Base-by-base conservation (phyloP, 768 basidiomycete genomes). In the Calocybe gangraenosa region DNA sequence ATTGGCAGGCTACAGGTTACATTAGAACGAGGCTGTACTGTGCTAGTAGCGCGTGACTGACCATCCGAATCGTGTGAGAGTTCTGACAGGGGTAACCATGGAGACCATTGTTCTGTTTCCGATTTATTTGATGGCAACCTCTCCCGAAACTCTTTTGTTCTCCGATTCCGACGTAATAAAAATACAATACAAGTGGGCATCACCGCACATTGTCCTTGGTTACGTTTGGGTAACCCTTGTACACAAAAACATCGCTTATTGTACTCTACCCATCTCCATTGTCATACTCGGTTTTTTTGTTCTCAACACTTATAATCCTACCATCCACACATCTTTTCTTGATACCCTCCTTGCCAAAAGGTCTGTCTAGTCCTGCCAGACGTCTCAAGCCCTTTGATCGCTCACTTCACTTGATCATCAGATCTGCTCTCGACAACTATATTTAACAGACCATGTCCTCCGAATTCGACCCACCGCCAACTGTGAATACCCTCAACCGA, bases 401-500 rank as follows among this genome's bases (percentile, higher is more conserved):
- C 48, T 38, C 41, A 20, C 32, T 21, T 28, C 18, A 23, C 40
- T 37, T 48, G 34, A 30, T 41, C 33, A 11, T 3, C 33, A 37
- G 21, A 13, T n/a, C n/a, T 43, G 35, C 20, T 32, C 25, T 40
- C 34, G 17, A 2, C 14, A 11, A n/a, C 18, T 28, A 22, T 18
- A 42, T 46, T n/a, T 3, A 17, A 14, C 21, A 11, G 21, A 8
- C 22, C 35, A 50, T 53, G 52, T 39, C 32, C 30, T 21, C 23
- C 34, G 15, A 3, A 17, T 39, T 35, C 14, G 34, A 36, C n/a
- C 61, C 61, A 15, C 78, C 80, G 4, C 69, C 76, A 0, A 81
- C 79, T 7, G 61, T 67, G 19, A 80, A 80, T 62, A 64, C 62
- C 5, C 70, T 79, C 23, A 66, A 70, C 15, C 58, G 58, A 0